Evolutionary conservation across 2,329 filamentous ascomycete species (phyloP), one percentile per base, ranked within the genome.

Genomic region (Penicillium sp.): DNA sequence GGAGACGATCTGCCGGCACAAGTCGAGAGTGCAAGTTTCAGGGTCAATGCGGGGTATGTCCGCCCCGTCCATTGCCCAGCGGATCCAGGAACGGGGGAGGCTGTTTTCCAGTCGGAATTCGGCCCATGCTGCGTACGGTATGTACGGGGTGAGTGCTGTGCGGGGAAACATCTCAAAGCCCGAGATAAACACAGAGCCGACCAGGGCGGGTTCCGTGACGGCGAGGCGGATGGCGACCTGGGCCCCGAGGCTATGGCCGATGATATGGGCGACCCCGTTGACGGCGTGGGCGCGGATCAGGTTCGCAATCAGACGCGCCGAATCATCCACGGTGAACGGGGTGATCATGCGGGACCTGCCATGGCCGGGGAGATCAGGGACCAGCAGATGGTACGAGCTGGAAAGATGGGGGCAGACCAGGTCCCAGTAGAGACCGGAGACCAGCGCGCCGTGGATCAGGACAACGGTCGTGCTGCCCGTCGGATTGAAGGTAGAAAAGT

Each of bases 291-390:
- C 46, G 0, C 30, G 37, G 33, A 65, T 66, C 6, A 66, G 43
- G 4, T 48, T 8, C n/a, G 59, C 16, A 1, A 63, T 43, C 16
- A 38, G 45, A 8, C 25, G 6, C 0, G 59, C 22, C 4, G 64
- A 48, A 16, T 48, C 52, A 6, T 62, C 52, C 19, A 66, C 43
- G 14, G 49, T 61, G 40, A 65, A 66, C 0, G 60, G 64, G 8
- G 43, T 25, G n/a, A 45, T 53, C 13, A 55, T 26, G 28, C 46
- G 14, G 4, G 64, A 66, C 13, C 58, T 52, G 45, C 64, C 64
- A 60, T 66, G 64, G 8, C 57, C 53, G n/a, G 64, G 62, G 8
- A 66, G 62, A 37, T 66, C 64, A 14, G 64, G 64, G 14, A 61
- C 37, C 13, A 66, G 59, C 13, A 66, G 46, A n/a, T 66, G 60